Conservation (phyloP, 75 land plant species). For the Sequoiadendron giganteum region DNA sequence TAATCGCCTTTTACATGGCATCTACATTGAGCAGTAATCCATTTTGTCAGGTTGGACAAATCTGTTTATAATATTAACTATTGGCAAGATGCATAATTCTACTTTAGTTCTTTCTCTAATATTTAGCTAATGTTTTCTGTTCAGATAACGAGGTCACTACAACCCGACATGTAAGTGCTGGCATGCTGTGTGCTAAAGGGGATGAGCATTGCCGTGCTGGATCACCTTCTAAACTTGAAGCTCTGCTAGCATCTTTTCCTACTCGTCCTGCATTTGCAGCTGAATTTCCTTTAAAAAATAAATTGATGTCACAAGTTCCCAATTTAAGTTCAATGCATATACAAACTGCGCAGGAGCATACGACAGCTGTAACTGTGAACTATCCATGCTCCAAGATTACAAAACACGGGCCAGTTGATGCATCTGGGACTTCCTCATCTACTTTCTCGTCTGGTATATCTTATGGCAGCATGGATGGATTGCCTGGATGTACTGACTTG, state of each 20-base stretch:
- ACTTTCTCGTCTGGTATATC: not conserved
- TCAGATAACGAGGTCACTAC: not conserved
- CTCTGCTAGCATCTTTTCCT: slow-evolving; percentile 19
- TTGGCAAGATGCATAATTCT: not conserved
- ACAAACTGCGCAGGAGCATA: slow-evolving; percentile 11
- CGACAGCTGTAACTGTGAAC: slow-evolving; percentile 22
- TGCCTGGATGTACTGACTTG: not conserved
- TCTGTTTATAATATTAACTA: not conserved
- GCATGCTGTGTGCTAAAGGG: not conserved
- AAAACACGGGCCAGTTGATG: not conserved
- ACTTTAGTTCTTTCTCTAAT: not conserved
- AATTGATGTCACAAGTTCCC: not conserved
- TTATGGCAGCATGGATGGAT: not conserved
- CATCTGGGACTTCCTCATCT: not conserved
- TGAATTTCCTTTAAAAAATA: slow-evolving; percentile 10
- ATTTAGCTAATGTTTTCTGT: not conserved
- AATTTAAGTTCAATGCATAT: slow-evolving; percentile 13
- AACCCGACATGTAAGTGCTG: not conserved
- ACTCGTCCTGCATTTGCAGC: slow-evolving; percentile 30
- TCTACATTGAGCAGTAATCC: not conserved
- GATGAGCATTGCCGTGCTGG: not conserved
- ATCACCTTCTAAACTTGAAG: not conserved
- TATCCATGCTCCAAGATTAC: slow-evolving; percentile 16
- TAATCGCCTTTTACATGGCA: not conserved
- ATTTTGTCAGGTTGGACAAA: not conserved